Conservation (phyloP, 2,329 filamentous ascomycete genomes). For the Colletotrichum musae region DNA sequence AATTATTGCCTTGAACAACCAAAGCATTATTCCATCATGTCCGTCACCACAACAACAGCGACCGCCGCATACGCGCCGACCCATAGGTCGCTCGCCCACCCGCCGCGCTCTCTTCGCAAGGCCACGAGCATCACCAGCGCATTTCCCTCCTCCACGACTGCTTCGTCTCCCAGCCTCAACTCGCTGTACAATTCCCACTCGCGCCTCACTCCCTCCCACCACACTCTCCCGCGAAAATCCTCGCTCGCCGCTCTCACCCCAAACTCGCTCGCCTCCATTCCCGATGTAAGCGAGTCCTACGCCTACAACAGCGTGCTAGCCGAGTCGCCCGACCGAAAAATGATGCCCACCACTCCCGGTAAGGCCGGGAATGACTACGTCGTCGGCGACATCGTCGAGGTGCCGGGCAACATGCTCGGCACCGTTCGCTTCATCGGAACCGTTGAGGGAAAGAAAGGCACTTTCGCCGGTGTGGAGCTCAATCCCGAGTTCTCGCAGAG, state of each 20-base stretch:
- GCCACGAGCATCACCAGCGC: slow-evolving; percentile 52
- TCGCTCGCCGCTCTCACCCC: slow-evolving; percentile 79
- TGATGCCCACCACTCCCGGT: slow-evolving; percentile 69
- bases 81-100: slow-evolving; percentile 40
- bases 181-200: slow-evolving; percentile 65
- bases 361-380: slow-evolving; percentile 70
- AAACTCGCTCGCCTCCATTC: slow-evolving; percentile 74
- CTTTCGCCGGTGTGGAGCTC: slow-evolving; percentile 94
- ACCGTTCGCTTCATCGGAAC: slow-evolving; percentile 89
- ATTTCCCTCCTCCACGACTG: slow-evolving; percentile 56
- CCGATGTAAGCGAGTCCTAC: slow-evolving; percentile 77
- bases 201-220: slow-evolving; percentile 54
- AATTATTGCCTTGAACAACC: slow-evolving; percentile 25
- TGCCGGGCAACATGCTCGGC: slow-evolving; percentile 93
- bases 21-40: slow-evolving; percentile 36
- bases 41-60: slow-evolving; percentile 42
- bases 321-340: slow-evolving; percentile 60
- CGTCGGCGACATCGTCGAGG: slow-evolving; percentile 89
- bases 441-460: slow-evolving; percentile 90
- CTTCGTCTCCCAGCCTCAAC: slow-evolving; percentile 73
- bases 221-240: slow-evolving; percentile 75
- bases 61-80: slow-evolving; percentile 39
- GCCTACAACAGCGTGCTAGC: slow-evolving; percentile 69
- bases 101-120: slow-evolving; percentile 58
- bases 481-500: slow-evolving; percentile 82